Conservation (phyloP, 768 basidiomycete species). For the Boletus reticuloceps region DNA sequence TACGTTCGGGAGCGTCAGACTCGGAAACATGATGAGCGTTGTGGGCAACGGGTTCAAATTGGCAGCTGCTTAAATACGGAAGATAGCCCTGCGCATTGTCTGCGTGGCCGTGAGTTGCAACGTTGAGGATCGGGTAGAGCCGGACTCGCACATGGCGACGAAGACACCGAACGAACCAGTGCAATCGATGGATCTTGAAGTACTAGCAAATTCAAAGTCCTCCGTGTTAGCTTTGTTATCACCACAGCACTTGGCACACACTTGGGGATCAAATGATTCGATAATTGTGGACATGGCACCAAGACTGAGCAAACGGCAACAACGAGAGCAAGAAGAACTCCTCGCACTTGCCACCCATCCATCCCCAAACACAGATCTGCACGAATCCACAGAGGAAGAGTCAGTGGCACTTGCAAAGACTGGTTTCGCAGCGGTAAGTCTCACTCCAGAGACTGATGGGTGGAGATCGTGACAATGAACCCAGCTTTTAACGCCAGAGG, state of each 20-base stretch:
- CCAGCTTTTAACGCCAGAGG: conserved; percentile 43
- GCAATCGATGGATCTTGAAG: too few species aligned
- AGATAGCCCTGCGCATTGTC: too few species aligned
- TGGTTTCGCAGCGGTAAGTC: conserved; percentile 47
- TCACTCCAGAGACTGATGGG: neutral
- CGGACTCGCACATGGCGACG: too few species aligned
- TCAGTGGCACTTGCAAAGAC: conserved; percentile 9
- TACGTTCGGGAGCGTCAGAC: neutral
- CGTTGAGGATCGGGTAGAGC: too few species aligned
- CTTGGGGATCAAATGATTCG: neutral
- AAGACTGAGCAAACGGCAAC: conserved; percentile 80
- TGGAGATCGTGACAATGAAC: conserved; percentile 19
- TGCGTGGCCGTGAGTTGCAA: too few species aligned
- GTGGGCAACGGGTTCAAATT: too few species aligned
- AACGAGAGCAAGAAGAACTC: conserved; percentile 81
- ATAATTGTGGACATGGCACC: conserved; percentile 51
- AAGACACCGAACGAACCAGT: too few species aligned
- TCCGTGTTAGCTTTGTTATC: too few species aligned
- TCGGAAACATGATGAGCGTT: neutral
- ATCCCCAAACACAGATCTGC: conserved; percentile 8
- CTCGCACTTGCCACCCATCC: conserved; percentile 41
- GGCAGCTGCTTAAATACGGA: too few species aligned
- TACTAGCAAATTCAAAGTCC: too few species aligned
- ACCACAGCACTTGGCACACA: too few species aligned
- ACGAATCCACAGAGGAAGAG: conserved; percentile 41